These are phyloP conservation scores for Phytopythium helicoides DNA, from an alignment of 352 stramenopile species.

Conservation along the genomic window DNA sequence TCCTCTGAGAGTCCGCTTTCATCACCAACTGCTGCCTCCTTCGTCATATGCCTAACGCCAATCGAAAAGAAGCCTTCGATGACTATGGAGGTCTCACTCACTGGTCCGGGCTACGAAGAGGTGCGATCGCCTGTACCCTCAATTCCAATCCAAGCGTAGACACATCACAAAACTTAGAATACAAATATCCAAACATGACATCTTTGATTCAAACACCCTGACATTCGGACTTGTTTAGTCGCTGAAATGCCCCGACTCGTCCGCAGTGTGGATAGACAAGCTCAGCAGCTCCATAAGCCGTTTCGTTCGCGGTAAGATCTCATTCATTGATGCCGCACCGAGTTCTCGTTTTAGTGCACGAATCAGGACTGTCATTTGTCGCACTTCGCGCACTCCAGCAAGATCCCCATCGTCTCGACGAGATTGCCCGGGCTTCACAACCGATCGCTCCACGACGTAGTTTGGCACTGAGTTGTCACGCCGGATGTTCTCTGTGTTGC, in stretches of 20 bases:
- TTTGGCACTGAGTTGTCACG: constrained; percentile 24
- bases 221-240: too few relatives aligned
- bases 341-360: constrained; percentile 79
- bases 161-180: neutral
- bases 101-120: neutral
- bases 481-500: constrained; percentile 13
- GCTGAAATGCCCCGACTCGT: constrained; percentile 11
- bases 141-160: neutral
- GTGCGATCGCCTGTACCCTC: neutral
- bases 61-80: neutral
- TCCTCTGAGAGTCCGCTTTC: neutral
- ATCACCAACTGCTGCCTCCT: neutral
- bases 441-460: constrained; percentile 53
- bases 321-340: constrained; percentile 61
- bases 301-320: constrained; percentile 75
- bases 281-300: constrained; percentile 82
- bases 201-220: neutral
- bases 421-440: constrained; percentile 13
- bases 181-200: neutral
- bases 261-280: constrained; percentile 53
- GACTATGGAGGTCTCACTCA: neutral
- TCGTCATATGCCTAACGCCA: neutral
- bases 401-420: constrained; percentile 20
- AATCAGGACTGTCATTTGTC: constrained; percentile 66
- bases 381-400: constrained; percentile 65